phyloP scores from a whole-genome alignment of 169 alveolate genomes.

The Cryptosporidium bovis region DNA sequence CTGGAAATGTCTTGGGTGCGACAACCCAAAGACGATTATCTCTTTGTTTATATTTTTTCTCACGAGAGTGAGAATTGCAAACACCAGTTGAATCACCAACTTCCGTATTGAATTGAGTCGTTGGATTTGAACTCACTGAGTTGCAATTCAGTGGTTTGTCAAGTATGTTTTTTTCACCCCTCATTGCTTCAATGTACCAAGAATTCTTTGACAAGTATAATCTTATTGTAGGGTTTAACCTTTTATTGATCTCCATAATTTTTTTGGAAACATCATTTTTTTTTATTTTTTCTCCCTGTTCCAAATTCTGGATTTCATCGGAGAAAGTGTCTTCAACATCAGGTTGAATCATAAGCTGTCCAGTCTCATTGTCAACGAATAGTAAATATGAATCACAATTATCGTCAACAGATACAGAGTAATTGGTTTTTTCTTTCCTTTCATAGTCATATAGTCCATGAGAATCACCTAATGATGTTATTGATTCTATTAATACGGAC shows the following conservation, averaged over 20 bases:
- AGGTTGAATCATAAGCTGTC: constrained; percentile 37
- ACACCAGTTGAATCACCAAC: not conserved
- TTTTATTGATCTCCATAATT: constrained; percentile 6
- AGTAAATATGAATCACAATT: constrained; percentile 21
- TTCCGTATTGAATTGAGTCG: not conserved
- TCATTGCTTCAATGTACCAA: constrained; percentile 56
- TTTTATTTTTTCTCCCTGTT: not conserved
- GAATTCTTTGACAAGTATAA: constrained; percentile 10
- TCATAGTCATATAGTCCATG: constrained; percentile 68
- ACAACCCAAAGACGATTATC: constrained; percentile 64
- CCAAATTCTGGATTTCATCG: not conserved
- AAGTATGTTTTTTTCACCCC: constrained; percentile 5
- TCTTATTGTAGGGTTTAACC: not conserved
- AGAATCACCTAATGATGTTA: constrained; percentile 71
- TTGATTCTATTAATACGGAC: constrained; percentile 68
- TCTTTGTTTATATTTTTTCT: constrained; percentile 1
- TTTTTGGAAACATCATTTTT: not conserved
- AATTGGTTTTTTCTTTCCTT: constrained; percentile 36
- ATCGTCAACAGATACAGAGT: constrained; percentile 28
- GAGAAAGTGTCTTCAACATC: not conserved
- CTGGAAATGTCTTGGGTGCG: constrained; percentile 45
- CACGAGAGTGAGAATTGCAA: not conserved
- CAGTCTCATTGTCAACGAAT: constrained; percentile 34
- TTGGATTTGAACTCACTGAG: not conserved
- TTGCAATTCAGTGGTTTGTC: not conserved